phyloP scores from a whole-genome alignment of 192 early-diverging fungal species.

The Chytriomyces hyalinus region DNA sequence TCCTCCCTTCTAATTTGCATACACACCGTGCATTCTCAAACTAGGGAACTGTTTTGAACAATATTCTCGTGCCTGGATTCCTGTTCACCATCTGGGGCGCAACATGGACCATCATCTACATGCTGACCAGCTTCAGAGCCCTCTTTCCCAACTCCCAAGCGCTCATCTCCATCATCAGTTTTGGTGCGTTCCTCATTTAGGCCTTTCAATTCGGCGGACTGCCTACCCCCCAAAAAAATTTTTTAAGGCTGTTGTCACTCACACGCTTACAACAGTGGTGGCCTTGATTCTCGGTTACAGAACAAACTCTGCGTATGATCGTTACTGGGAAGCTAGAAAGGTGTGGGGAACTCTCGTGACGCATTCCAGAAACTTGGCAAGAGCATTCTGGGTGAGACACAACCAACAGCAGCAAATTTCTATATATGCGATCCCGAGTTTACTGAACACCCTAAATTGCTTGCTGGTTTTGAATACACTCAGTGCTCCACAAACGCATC shows the following conservation, averaged over 20 bases:
- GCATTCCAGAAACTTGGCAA: conserved; percentile 76
- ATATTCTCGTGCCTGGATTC: conserved; percentile 9
- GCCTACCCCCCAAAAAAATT: background rate
- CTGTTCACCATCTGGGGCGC: conserved; percentile 23
- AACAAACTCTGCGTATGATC: conserved; percentile 74
- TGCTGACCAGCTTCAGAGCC: conserved; percentile 4
- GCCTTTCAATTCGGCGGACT: background rate
- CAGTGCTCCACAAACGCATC: background rate
- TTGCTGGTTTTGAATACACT: background rate
- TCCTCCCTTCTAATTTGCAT: background rate
- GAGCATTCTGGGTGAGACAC: conserved; percentile 73
- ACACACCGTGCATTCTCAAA: background rate
- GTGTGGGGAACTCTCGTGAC: conserved; percentile 78
- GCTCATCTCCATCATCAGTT: conserved; percentile 50
- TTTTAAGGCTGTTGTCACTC: background rate
- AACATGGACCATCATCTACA: conserved; percentile 19
- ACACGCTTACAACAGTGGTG: conserved; percentile 32
- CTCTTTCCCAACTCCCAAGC: conserved; percentile 29
- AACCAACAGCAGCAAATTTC: background rate
- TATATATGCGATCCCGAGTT: background rate
- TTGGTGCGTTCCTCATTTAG: conserved; percentile 24
- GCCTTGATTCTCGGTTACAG: conserved; percentile 79
- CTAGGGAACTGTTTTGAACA: conserved; percentile 10
- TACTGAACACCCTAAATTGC: no score
- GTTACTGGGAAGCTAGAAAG: conserved; percentile 85